A percentile compares a stretch with the other conserved stretches of the same genome.
Evolutionary conservation across 345 rosid genomes (phyloP).

Genomic region (Noccaea caerulescens): DNA sequence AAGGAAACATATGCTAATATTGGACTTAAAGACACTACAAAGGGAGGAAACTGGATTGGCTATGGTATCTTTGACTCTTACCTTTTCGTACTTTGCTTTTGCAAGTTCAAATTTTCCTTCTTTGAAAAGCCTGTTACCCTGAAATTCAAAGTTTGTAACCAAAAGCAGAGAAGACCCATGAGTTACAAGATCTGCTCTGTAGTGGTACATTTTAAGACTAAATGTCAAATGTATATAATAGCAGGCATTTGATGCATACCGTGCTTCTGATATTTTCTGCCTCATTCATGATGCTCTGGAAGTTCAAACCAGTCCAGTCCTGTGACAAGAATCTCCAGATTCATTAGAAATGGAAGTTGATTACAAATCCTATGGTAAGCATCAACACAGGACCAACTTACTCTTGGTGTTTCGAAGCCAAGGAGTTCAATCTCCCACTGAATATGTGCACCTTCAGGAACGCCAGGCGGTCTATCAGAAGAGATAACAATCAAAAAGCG

Average conservation of each 20-base stretch:
- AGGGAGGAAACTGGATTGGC: neutral
- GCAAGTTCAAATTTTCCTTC: slow-evolving; percentile 97
- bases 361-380: neutral
- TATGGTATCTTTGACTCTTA: slow-evolving; percentile 28
- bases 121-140: slow-evolving; percentile 95
- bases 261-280: slow-evolving; percentile 85
- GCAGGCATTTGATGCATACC: slow-evolving; percentile 43
- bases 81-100: slow-evolving; percentile 95
- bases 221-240: neutral
- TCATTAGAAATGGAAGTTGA: slow-evolving; percentile 11
- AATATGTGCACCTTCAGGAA: slow-evolving; percentile 88
- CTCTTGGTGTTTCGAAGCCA: slow-evolving; percentile 93
- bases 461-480: slow-evolving; percentile 68
- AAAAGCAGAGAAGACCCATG: slow-evolving; percentile 13
- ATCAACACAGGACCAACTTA: slow-evolving; percentile 44
- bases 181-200: slow-evolving; percentile 17
- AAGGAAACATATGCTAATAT: slow-evolving; percentile 20
- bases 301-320: slow-evolving; percentile 99
- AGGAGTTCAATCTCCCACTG: slow-evolving; percentile 98
- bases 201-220: slow-evolving; percentile 8
- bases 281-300: slow-evolving; percentile 86
- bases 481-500: slow-evolving; percentile 7
- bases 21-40: neutral
- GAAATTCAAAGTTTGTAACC: slow-evolving; percentile 44
- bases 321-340: slow-evolving; percentile 43